A percentile compares a stretch with the other conserved stretches of the same genome.
phyloP scores from a whole-genome alignment of 805 yeast genomes.

The Candida tibetensis region DNA sequence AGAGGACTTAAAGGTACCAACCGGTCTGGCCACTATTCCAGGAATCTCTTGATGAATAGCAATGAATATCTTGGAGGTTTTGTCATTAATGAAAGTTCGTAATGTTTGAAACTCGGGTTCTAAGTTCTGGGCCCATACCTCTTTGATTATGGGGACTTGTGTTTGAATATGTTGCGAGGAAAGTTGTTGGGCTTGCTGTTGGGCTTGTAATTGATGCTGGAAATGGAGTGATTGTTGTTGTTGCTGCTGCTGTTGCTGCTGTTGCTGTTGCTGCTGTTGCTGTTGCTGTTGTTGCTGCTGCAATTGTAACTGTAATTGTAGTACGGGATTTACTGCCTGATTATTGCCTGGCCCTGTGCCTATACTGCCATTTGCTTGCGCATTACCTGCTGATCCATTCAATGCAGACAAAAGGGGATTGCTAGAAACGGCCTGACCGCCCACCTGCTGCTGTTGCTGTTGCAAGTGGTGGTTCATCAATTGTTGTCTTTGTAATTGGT shows the following conservation, averaged over 20 bases:
- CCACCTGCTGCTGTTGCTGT: conserved; percentile 13
- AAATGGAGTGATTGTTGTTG: conserved; percentile 18
- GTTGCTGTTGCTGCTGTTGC: conserved; percentile 15
- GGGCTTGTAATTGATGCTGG: conserved; percentile 18
- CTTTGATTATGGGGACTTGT: conserved; percentile 55
- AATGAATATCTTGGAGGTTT: conserved; percentile 46
- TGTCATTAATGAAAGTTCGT: conserved; percentile 55
- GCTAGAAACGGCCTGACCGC: conserved; percentile 19
- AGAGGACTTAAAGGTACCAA: conserved; percentile 86
- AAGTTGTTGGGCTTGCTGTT: conserved; percentile 13
- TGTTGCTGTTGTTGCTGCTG: conserved; percentile 22
- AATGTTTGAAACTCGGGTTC: conserved; percentile 64
- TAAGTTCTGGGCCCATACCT: conserved; percentile 72
- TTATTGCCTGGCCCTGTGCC: conserved; percentile 11
- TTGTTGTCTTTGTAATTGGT: conserved; percentile 35
- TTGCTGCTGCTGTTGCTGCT: conserved; percentile 19
- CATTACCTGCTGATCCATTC: conserved; percentile 24
- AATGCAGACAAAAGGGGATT: conserved; percentile 39
- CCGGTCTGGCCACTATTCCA: conserved; percentile 93
- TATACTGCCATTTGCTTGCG: conserved; percentile 12
- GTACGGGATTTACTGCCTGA: conserved; percentile 24
- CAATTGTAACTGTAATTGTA: conserved; percentile 31
- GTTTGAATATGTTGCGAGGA: conserved; percentile 8
- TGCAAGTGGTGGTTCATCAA: conserved; percentile 31
- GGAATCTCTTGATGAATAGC: conserved; percentile 91